Percentiles rank a stretch among this genome's conserved stretches.
These are phyloP conservation scores for Esteya vermicola DNA, from an alignment of 2,329 filamentous ascomycete species.

Conservation along the genomic window DNA sequence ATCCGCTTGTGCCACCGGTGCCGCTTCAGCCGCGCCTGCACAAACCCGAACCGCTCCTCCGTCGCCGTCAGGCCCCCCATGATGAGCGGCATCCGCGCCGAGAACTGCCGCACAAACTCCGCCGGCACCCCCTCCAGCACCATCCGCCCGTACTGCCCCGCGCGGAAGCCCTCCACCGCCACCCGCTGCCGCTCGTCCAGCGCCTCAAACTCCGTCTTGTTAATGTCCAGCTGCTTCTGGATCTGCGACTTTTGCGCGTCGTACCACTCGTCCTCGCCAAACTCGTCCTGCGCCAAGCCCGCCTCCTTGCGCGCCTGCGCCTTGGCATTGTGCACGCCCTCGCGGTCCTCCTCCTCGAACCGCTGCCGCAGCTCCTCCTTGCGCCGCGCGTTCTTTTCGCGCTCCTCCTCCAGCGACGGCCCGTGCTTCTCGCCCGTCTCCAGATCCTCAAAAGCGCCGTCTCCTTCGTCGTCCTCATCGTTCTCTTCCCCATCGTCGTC, in stretches of 20 bases:
- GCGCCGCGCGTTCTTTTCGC: constrained; percentile 74
- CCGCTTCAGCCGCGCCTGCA: constrained; percentile 91
- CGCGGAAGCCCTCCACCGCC: constrained; percentile 77
- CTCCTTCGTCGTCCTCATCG: constrained; percentile 53
- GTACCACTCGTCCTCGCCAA: constrained; percentile 98
- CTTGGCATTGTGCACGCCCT: constrained; percentile 87
- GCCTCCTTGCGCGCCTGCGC: constrained; percentile 58
- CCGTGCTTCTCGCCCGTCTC: constrained; percentile 57
- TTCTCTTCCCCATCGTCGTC: constrained; percentile 21
- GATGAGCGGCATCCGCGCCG: constrained; percentile 68
- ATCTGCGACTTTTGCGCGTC: constrained; percentile 89
- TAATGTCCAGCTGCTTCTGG: constrained; percentile 93
- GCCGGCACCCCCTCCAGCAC: constrained; percentile 79
- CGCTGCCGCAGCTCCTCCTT: constrained; percentile 91
- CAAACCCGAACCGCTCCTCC: constrained; percentile 88
- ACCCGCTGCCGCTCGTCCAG: constrained; percentile 74
- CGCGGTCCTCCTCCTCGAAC: constrained; percentile 96
- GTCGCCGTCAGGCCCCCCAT: constrained; percentile 86
- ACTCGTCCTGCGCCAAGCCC: constrained; percentile 50
- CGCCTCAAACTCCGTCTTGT: constrained; percentile 79
- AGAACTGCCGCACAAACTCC: constrained; percentile 77
- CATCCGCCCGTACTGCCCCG: constrained; percentile 85
- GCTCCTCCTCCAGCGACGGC: constrained; percentile 46
- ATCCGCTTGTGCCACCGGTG: constrained; percentile 99
- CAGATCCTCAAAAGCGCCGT: constrained; percentile 74